Evolutionary conservation across 306 rosid species (phyloP), one percentile per base, ranked within the genome.

Genomic region (Dalbergia cochinchinensis): DNA sequence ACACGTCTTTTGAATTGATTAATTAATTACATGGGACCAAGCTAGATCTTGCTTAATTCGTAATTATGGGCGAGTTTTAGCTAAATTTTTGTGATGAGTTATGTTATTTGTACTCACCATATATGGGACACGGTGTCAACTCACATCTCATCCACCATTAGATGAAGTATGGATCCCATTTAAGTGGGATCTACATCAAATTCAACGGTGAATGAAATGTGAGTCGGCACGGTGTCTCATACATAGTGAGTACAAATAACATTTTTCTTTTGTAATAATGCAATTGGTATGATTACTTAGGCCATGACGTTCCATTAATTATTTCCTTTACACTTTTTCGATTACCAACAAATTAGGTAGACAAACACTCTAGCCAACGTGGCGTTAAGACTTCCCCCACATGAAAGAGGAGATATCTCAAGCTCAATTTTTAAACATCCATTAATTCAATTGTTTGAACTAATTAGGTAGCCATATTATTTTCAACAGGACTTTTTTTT

Each of bases 11-110:
- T 41, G 20, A 58, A 74, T 67, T 44, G 50, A 65, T 74, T 77
- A 77, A 83, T 77, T 77, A 71, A 82, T 77, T 66, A 41, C 15
- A 70, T 69, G 78, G 82, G 78, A 76, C 85, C 78, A 39, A 80
- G 42, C 33, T 57, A 19, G 20, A n/a, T 39, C 57, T 74, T 59
- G 70, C 69, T 74, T 81, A 37, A 26, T 26, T 26, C 69, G 53
- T 76, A 69, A 53, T 51, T 69, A 76, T 39, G 42, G 45, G 13
- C 22, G 1, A 10, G 15, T 48, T 45, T 75, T 82, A 8, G n/a
- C n/a, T n/a, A n/a, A n/a, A n/a, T n/a, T n/a, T n/a, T n/a, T n/a
- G n/a, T n/a, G n/a, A n/a, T n/a, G n/a, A n/a, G n/a, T n/a, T n/a
- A n/a, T n/a, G n/a, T n/a, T n/a, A n/a, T n/a, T n/a, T n/a, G n/a